A percentile compares a stretch with the other conserved stretches of the same genome.
These are phyloP conservation scores for Dovyalis caffra DNA, from an alignment of 345 rosid genomes.

Conservation along the genomic window DNA sequence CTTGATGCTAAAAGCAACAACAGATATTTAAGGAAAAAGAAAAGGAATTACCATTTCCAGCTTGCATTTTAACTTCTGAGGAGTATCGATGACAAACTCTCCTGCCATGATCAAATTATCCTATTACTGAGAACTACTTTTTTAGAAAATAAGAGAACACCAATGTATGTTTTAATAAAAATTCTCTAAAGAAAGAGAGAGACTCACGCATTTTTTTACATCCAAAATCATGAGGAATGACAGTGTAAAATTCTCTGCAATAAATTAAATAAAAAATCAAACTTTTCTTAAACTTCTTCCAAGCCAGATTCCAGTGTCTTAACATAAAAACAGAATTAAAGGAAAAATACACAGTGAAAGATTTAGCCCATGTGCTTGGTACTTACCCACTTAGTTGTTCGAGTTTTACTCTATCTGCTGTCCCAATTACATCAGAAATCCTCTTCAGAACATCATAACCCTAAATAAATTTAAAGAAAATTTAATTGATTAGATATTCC, in stretches of 20 bases:
- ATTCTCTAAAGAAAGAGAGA: neutral
- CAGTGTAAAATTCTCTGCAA: constrained; percentile 86
- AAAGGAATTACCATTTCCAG: constrained; percentile 69
- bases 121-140: constrained; percentile 9
- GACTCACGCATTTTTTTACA: constrained; percentile 80
- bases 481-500: constrained; percentile 1
- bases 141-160: constrained; percentile 2
- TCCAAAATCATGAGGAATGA: constrained; percentile 93
- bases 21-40: constrained; percentile 4
- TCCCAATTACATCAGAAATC: constrained; percentile 56
- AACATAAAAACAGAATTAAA: neutral
- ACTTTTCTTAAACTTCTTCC: too few species aligned
- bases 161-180: neutral
- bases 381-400: constrained; percentile 82
- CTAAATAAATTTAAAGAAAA: constrained; percentile 35
- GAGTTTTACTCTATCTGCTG: constrained; percentile 45
- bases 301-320: too few species aligned
- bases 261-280: constrained; percentile 8
- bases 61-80: constrained; percentile 74
- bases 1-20: constrained; percentile 6
- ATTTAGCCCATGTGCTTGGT: neutral
- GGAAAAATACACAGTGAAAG: neutral
- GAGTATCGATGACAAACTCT: constrained; percentile 81
- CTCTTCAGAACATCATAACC: constrained; percentile 83
- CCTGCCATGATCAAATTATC: constrained; percentile 48